A percentile compares a stretch with the other conserved stretches of the same genome.
Conservation (phyloP, 2,329 filamentous ascomycete species). For the Colletotrichum destructivum region DNA sequence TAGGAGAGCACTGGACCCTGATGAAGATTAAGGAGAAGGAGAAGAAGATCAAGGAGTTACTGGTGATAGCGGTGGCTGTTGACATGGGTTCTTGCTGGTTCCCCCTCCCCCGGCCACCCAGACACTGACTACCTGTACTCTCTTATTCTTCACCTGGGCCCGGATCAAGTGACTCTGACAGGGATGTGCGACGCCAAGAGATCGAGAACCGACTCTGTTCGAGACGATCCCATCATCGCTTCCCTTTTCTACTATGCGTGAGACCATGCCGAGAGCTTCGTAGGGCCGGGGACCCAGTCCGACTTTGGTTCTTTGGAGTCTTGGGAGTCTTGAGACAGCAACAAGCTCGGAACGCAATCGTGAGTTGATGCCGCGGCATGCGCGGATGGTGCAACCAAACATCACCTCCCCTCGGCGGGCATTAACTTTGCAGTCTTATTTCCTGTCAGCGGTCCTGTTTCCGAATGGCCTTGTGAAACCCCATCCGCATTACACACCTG, state of each 20-base stretch:
- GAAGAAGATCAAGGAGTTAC: no score
- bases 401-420: conserved; percentile 12
- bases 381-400: conserved; percentile 11
- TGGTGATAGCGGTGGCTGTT: not conserved
- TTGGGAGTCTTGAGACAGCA: conserved; percentile 24
- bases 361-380: conserved; percentile 27
- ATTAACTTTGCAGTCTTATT: conserved; percentile 23
- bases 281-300: conserved; percentile 18
- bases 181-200: conserved; percentile 38
- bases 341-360: conserved; percentile 37
- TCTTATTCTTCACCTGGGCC: not conserved
- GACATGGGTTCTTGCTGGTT: not conserved
- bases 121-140: not conserved
- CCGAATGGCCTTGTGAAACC: conserved; percentile 39
- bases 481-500: conserved; percentile 26
- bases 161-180: conserved; percentile 29
- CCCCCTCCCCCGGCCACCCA: conserved; percentile 2
- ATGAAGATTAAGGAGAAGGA: not conserved
- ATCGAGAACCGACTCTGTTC: conserved; percentile 31
- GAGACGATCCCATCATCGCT: conserved; percentile 9
- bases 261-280: conserved; percentile 18
- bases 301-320: conserved; percentile 1
- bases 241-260: not conserved
- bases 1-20: conserved; percentile 1
- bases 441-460: conserved; percentile 33